phyloP scores from a whole-genome alignment of 2,329 filamentous ascomycete species.

The Coleophoma eucalyptorum region DNA sequence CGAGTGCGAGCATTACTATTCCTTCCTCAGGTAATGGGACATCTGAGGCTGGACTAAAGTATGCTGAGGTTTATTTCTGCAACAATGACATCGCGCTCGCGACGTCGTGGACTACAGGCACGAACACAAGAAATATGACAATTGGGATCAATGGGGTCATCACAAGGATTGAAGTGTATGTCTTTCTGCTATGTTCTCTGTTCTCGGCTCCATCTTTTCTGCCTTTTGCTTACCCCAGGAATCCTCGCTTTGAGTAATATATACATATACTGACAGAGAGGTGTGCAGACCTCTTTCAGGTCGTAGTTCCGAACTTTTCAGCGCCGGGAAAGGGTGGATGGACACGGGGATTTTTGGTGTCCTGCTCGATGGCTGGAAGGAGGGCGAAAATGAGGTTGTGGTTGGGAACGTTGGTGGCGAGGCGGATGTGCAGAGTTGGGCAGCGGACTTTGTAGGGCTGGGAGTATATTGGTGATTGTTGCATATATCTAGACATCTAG shows the following conservation, averaged over 20 bases:
- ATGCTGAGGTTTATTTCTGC: conserved; percentile 13
- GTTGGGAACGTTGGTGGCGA: conserved; percentile 27
- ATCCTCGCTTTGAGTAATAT: neutral
- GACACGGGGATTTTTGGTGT: conserved; percentile 20
- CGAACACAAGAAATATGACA: conserved; percentile 22
- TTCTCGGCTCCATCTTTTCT: neutral
- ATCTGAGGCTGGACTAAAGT: conserved; percentile 6
- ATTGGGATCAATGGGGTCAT: conserved; percentile 16
- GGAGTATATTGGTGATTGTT: conserved; percentile 17
- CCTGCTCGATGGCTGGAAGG: conserved; percentile 13
- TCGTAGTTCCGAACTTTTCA: conserved; percentile 19
- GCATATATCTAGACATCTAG: no score
- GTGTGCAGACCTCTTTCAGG: conserved; percentile 13
- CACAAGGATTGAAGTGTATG: conserved; percentile 14
- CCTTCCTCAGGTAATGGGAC: neutral
- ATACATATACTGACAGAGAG: neutral
- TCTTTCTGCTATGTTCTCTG: neutral
- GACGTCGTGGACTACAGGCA: conserved; percentile 15
- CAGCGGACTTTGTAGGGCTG: conserved; percentile 32
- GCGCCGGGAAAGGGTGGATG: conserved; percentile 15
- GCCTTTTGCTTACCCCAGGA: neutral
- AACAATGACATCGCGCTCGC: conserved; percentile 22
- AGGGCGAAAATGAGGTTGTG: conserved; percentile 20
- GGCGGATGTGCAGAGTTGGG: conserved; percentile 24
- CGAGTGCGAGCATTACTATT: conserved; percentile 6